Base-by-base conservation (phyloP, 495 filamentous ascomycete genomes). In the Aspergillus conjunctus region DNA sequence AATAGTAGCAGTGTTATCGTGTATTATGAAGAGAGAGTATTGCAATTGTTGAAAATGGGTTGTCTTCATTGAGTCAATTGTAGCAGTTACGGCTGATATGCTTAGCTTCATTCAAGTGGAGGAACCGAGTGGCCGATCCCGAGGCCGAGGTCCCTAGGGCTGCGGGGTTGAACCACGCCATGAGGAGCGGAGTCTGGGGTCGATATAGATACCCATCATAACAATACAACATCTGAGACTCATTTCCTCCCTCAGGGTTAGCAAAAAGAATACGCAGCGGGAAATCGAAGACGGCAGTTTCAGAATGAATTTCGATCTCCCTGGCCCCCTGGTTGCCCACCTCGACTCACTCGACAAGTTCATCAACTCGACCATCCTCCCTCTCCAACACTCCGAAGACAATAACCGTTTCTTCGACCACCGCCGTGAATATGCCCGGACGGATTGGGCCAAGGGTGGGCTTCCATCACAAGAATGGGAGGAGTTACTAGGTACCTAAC, bases 401-500 rank as follows among this genome's bases (percentile, higher is more conserved):
- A 86, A 86, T 59, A 70, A 85, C 26, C 81, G 82, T 26, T 87
- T 86, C 75, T 87, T 87, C 66, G 82, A 87, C 67, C 78, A 86
- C 65, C 75, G 83, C 8, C 80, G 83, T 46, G 83, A 87, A 56
- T 75, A 83, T 70, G 68, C 79, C 7, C 79, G 83, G 1, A 87
- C 83, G 0, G 74, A 85, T 64, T 85, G 79, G 77, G 76, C 79
- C 21, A 72, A 76, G 22, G 65, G 75, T 45, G 84, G 83, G 1
- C 77, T 85, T 18, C 84, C 85, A 5, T 72, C 73, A 3, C 57
- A 70, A 39, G 83, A 85, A 62, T 87, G 83, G 84, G 83, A 85
- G 64, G 66, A 73, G 1, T 69, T 87, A 9, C 67, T 85, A 11
- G 54, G 65, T 54, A 61, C 45, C 17, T 41, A 41, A 41, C 12